Conservation (phyloP, 2,329 filamentous ascomycete species). For the Achaetomium macrosporum region DNA sequence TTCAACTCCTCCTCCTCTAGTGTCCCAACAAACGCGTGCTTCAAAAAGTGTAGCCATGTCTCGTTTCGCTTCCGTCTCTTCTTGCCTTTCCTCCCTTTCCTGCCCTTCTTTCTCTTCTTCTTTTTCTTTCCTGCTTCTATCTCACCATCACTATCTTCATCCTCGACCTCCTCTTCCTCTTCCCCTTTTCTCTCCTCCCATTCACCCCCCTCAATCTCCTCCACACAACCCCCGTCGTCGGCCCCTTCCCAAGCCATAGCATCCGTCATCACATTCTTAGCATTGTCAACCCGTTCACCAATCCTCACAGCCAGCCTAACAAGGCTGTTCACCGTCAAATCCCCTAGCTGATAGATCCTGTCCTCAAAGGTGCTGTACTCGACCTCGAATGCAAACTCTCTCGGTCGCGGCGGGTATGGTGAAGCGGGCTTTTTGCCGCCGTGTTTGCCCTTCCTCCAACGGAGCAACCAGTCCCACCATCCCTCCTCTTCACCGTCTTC, state of each 20-base stretch:
- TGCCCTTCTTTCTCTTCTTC: constrained; percentile 39
- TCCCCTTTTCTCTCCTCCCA: constrained; percentile 27
- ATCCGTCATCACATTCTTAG: not conserved
- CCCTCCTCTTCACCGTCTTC: not conserved
- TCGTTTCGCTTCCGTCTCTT: constrained; percentile 56
- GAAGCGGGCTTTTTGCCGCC: constrained; percentile 46
- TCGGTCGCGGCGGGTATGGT: constrained; percentile 50
- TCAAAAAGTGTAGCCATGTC: constrained; percentile 71
- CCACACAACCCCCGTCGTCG: too few relatives aligned
- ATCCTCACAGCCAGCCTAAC: constrained; percentile 76
- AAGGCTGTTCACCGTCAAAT: constrained; percentile 79
- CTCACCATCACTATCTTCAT: constrained; percentile 26
- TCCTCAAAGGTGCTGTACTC: constrained; percentile 85
- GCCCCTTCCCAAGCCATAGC: not conserved
- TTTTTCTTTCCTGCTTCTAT: constrained; percentile 36
- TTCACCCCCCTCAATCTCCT: constrained; percentile 1
- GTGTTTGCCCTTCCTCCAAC: constrained; percentile 61
- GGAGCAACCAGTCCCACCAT: constrained; percentile 26
- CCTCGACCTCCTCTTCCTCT: constrained; percentile 24
- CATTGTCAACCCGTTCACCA: constrained; percentile 40
- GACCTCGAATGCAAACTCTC: constrained; percentile 66
- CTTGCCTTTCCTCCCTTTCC: constrained; percentile 45
- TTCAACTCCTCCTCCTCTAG: constrained; percentile 60
- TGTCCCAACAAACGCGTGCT: constrained; percentile 73
- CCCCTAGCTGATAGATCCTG: constrained; percentile 64